Conservation (phyloP, 164 flowering plant species). For the Kalanchoe fedtschenkoi region DNA sequence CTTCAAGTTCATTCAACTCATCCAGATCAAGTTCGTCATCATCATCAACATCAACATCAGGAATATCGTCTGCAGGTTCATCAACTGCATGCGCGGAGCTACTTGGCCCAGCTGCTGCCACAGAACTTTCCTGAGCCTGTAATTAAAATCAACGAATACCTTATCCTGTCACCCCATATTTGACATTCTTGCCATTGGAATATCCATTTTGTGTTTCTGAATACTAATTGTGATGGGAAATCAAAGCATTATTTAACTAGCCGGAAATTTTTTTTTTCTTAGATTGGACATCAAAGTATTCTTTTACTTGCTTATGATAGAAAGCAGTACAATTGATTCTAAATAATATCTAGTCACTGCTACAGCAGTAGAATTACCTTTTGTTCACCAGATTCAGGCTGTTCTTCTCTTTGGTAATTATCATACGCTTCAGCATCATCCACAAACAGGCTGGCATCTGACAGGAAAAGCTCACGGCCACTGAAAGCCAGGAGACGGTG, state of each 20-base stretch:
- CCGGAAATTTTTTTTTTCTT: too few relatives aligned
- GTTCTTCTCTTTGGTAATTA: conserved; percentile 37
- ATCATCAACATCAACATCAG: conserved; percentile 39
- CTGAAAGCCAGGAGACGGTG: conserved; percentile 16
- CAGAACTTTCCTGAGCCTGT: conserved; percentile 36
- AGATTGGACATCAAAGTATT: too few relatives aligned
- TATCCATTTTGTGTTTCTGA: neutral
- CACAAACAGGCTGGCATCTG: conserved; percentile 84
- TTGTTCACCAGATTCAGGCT: conserved; percentile 19
- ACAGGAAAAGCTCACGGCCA: conserved; percentile 63
- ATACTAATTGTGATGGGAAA: too few relatives aligned
- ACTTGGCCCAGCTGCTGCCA: conserved; percentile 40
- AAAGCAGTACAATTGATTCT: neutral
- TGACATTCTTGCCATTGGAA: neutral
- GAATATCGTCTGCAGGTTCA: conserved; percentile 18
- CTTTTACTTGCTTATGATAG: too few relatives aligned
- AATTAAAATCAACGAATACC: neutral
- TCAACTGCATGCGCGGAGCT: conserved; percentile 32
- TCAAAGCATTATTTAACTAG: too few relatives aligned
- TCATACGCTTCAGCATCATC: conserved; percentile 75
- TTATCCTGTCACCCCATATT: neutral
- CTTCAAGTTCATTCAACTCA: conserved; percentile 78
- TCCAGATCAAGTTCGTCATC: conserved; percentile 78
- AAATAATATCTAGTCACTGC: neutral
- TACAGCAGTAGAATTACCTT: conserved; percentile 20